Base-by-base conservation (phyloP, 441 rosid genomes). In the Breynia disticha region DNA sequence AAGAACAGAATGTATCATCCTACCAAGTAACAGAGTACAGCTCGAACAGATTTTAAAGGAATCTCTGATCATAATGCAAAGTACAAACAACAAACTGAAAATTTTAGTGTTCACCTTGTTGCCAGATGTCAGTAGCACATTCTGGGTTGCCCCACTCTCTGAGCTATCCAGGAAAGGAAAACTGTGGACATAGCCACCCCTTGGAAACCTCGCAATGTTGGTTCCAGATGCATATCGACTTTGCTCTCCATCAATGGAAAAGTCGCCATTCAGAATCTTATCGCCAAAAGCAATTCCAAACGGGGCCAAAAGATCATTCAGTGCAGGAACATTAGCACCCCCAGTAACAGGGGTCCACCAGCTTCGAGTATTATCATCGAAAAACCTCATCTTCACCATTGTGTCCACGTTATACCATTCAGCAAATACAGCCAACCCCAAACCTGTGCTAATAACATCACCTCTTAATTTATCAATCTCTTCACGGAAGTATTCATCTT, bases 301-400 rank as follows among this genome's bases (percentile, higher is more conserved):
- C n/a, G 98, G 82, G 16, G 95, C 83, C 73, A 93, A 76, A 60
- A 93, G 97, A 69, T 83, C 86, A 74, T 93, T 93, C 60, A 93
- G 60, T 47, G 97, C 98, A 0, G 98, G 98, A 57, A 93, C 65
- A 75, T 93, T 93, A 50, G 98, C 93, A 56, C 98, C 98, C 67
- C 98, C 98, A 42, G 98, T 93, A 63, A 89, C 82, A 47, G 98
- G 98, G 59, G 97, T 93, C 98, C 98, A 93, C 98, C 96, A 86
- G 66, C 98, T 93, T 50, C 97, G 72, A 0, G 98, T 89, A 72
- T 93, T 89, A 68, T 93, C 98, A 66, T 93, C 98, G 4, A 93
- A 93, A 76, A 93, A 93, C 72, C 98, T 83, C 98, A 93, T 93
- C 68, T 93, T 93, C 64, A 93, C 96, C 97, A 93, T 89, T 19